Evolutionary conservation across 2,329 filamentous ascomycete genomes (phyloP).

Genomic region (Alternaria rosae): DNA sequence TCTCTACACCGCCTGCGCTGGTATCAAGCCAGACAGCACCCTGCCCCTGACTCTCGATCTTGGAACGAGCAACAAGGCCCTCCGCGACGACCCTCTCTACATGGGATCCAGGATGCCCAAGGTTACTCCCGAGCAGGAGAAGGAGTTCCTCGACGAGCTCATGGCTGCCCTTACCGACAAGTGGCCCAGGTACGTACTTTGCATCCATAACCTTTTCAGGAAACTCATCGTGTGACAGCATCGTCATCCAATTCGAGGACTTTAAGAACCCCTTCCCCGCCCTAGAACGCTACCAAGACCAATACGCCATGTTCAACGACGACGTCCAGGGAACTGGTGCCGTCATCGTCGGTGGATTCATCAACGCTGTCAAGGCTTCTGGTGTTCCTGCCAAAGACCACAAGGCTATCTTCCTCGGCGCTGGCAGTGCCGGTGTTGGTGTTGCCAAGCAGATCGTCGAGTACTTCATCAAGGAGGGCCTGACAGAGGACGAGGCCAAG

Average conservation of each 20-base stretch:
- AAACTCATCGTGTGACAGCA: constrained; percentile 55
- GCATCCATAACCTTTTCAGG: constrained; percentile 1
- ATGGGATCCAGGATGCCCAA: constrained; percentile 88
- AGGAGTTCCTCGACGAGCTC: constrained; percentile 95
- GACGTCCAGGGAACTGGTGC: constrained; percentile 98
- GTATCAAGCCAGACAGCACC: constrained; percentile 80
- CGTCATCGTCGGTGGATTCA: constrained; percentile 85
- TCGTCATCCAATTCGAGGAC: constrained; percentile 92
- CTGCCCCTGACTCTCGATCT: constrained; percentile 69
- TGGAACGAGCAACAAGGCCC: constrained; percentile 68
- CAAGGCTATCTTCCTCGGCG: constrained; percentile 93
- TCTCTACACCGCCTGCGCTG: constrained; percentile 93
- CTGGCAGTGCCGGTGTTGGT: constrained; percentile 93
- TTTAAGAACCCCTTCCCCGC: constrained; percentile 98
- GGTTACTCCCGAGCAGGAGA: constrained; percentile 77
- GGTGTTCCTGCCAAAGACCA: constrained; percentile 88
- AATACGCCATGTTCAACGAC: constrained; percentile 97
- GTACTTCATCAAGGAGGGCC: constrained; percentile 91
- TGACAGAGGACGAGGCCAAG: constrained; percentile 85
- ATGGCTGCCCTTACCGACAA: constrained; percentile 87
- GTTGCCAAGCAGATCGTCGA: constrained; percentile 98
- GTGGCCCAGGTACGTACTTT: constrained; percentile 67
- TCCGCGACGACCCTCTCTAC: constrained; percentile 84
- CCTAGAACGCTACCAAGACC: constrained; percentile 85
- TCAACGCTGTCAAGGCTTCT: constrained; percentile 80